A percentile compares a stretch with the other conserved stretches of the same genome.
Conservation (phyloP, 768 basidiomycete species). For the Rhizopogon rudus region DNA sequence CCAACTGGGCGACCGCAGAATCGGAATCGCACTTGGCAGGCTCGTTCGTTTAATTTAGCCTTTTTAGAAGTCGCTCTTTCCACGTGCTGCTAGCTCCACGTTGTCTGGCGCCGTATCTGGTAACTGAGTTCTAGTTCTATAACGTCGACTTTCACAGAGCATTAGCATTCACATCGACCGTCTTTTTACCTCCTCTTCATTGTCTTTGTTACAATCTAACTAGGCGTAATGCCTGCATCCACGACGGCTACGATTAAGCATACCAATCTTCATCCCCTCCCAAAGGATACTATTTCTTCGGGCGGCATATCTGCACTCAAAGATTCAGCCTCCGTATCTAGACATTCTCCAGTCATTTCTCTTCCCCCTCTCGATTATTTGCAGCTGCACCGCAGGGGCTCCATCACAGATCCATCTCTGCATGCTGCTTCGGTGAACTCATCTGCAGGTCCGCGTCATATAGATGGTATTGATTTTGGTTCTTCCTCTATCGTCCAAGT, state of each 20-base stretch:
- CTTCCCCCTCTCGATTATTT: slow-evolving; percentile 75
- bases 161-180: slow-evolving; percentile 8
- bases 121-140: slow-evolving; percentile 17
- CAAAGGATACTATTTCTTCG: slow-evolving; percentile 1
- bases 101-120: slow-evolving; percentile 21
- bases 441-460: slow-evolving; percentile 13
- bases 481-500: slow-evolving; percentile 5
- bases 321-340: slow-evolving; percentile 24
- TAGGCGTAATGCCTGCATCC: slow-evolving; percentile 8
- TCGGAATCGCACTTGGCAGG: slow-evolving; percentile 9
- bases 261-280: slow-evolving; percentile 2
- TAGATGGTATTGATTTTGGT: slow-evolving; percentile 15
- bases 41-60: slow-evolving; percentile 17
- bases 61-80: slow-evolving; percentile 11
- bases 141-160: slow-evolving; percentile 24
- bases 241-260: slow-evolving; percentile 8
- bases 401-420: slow-evolving; percentile 78
- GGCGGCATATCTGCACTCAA: slow-evolving; percentile 24
- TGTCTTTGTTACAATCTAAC: slow-evolving; percentile 4
- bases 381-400: slow-evolving; percentile 77
- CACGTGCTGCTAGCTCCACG: slow-evolving; percentile 28
- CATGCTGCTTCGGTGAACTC: slow-evolving; percentile 46
- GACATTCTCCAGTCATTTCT: slow-evolving; percentile 51
- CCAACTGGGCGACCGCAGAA: slow-evolving; percentile 6
- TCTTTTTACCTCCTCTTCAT: background rate